These are phyloP conservation scores for Striga asiatica DNA, from an alignment of 257 asterid species.

Conservation along the genomic window DNA sequence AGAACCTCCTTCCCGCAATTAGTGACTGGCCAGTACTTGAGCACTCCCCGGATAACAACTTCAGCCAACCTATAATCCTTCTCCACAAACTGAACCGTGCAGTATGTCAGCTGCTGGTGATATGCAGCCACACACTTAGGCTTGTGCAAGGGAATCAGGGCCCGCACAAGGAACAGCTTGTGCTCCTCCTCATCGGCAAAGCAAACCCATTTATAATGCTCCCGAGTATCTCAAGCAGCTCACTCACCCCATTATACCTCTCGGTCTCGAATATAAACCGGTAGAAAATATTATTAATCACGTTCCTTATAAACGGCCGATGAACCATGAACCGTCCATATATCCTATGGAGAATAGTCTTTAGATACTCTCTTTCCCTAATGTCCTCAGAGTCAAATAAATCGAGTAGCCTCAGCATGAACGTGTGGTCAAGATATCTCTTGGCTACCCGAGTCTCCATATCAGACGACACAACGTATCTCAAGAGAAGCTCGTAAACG, in stretches of 20 bases:
- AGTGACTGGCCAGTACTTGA: slow-evolving; percentile 76
- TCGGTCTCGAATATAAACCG: slow-evolving; percentile 68
- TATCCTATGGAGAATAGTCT: slow-evolving; percentile 70
- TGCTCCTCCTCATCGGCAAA: slow-evolving; percentile 96
- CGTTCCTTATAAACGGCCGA: slow-evolving; percentile 83
- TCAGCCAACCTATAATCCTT: slow-evolving; percentile 74
- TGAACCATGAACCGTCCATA: slow-evolving; percentile 90
- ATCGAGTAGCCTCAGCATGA: slow-evolving; percentile 57
- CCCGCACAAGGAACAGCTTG: slow-evolving; percentile 71
- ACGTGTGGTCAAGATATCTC: slow-evolving; percentile 61
- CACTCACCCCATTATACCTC: slow-evolving; percentile 71
- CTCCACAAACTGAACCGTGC: slow-evolving; percentile 67
- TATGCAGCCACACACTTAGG: slow-evolving; percentile 50
- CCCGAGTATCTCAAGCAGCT: slow-evolving; percentile 81
- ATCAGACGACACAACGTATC: slow-evolving; percentile 60
- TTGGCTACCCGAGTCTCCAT: slow-evolving; percentile 64
- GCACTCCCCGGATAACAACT: slow-evolving; percentile 57
- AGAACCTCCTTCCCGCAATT: slow-evolving; percentile 79
- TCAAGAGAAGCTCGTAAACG: slow-evolving; percentile 55
- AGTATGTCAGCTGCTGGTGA: slow-evolving; percentile 69
- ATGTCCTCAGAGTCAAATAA: slow-evolving; percentile 79
- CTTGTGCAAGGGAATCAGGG: slow-evolving; percentile 75
- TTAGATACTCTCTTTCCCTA: slow-evolving; percentile 81
- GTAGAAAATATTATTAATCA: slow-evolving; percentile 63
- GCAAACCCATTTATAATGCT: slow-evolving; percentile 88